Percentiles rank a stretch among this genome's conserved stretches.
Conservation (phyloP, 179 eudicot genomes). For the Camellia oleifera region DNA sequence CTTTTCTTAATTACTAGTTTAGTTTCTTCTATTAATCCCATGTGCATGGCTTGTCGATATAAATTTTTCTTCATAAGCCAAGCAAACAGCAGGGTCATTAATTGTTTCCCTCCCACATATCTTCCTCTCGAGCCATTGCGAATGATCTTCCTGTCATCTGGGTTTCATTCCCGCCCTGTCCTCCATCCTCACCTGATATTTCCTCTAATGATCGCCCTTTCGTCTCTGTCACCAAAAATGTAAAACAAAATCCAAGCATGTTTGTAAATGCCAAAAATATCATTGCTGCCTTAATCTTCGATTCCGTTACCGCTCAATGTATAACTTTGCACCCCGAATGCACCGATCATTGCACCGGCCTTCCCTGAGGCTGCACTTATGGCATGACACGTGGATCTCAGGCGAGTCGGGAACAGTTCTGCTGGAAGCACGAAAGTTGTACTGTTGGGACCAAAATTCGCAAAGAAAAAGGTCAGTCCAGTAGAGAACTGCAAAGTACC, state of each 20-base stretch:
- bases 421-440: constrained; percentile 44
- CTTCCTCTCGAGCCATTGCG: neutral
- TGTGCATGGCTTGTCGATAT: no score
- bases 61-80: no score
- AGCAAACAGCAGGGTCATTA: neutral
- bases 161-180: constrained; percentile 11
- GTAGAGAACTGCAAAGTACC: constrained; percentile 26
- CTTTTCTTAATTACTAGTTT: no score
- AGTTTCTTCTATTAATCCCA: no score
- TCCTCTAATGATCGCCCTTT: constrained; percentile 44
- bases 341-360: constrained; percentile 40
- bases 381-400: constrained; percentile 42
- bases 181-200: constrained; percentile 42
- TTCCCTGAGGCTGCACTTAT: constrained; percentile 39
- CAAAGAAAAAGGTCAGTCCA: constrained; percentile 42
- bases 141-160: constrained; percentile 7
- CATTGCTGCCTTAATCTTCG: constrained; percentile 32
- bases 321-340: constrained; percentile 32
- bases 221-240: constrained; percentile 36
- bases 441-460: constrained; percentile 43
- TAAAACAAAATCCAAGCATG: constrained; percentile 32
- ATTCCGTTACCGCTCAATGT: constrained; percentile 17
- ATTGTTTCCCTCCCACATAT: constrained; percentile 26
- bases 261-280: constrained; percentile 32
- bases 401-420: constrained; percentile 39